Conservation (phyloP, 2,329 filamentous ascomycete genomes). For the Alternaria dauci region DNA sequence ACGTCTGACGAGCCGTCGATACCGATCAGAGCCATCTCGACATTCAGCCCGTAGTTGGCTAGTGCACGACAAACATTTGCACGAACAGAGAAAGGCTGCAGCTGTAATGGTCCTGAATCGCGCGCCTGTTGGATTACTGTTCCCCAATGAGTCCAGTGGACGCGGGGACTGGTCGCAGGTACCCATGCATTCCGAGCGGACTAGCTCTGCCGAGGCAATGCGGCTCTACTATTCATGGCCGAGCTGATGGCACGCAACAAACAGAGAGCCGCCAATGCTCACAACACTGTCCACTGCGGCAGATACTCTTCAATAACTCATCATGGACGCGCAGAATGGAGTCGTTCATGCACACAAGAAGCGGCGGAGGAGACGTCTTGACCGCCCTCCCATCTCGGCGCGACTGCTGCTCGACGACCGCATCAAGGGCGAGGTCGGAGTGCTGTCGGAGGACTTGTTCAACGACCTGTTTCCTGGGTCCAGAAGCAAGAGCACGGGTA, state of each 20-base stretch:
- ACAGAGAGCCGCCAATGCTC: conserved; percentile 23
- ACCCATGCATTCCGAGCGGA: conserved; percentile 9
- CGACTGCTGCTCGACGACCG: conserved; percentile 85
- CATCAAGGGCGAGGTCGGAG: conserved; percentile 83
- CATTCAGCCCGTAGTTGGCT: neutral
- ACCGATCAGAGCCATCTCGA: neutral
- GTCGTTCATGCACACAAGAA: conserved; percentile 56
- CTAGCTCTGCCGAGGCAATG: conserved; percentile 35
- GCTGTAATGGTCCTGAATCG: neutral
- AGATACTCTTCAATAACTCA: conserved; percentile 8
- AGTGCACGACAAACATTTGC: no score
- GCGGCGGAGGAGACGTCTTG: conserved; percentile 61
- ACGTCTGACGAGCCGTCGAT: neutral
- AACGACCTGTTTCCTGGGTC: conserved; percentile 74
- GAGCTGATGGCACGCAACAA: conserved; percentile 24
- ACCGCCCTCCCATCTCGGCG: conserved; percentile 80
- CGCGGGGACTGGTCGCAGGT: conserved; percentile 4
- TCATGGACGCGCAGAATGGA: conserved; percentile 46
- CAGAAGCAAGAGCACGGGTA: conserved; percentile 31
- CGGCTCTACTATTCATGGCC: conserved; percentile 8
- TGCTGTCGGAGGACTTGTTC: conserved; percentile 87
- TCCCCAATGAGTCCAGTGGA: conserved; percentile 3
- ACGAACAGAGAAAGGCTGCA: neutral
- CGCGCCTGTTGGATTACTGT: neutral
- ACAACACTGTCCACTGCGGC: conserved; percentile 20